Percentiles rank a stretch among this genome's conserved stretches.
Conservation (phyloP, 164 flowering plant species). For the Macadamia integrifolia region DNA sequence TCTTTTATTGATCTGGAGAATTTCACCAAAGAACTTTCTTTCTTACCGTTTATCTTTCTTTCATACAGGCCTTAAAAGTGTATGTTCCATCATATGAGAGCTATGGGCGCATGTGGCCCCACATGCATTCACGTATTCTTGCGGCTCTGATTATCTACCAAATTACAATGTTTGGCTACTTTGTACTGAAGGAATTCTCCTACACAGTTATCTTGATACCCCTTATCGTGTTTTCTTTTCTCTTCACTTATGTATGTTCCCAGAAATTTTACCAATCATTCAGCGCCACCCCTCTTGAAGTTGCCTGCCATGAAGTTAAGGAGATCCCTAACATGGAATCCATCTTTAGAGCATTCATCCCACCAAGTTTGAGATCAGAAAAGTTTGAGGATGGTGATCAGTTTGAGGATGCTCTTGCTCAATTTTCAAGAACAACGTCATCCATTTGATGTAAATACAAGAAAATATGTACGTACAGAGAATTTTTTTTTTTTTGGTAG, state of each 20-base stretch:
- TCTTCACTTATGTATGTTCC: conserved; percentile 48
- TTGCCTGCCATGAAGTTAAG: conserved; percentile 39
- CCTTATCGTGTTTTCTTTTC: conserved; percentile 47
- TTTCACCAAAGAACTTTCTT: no score
- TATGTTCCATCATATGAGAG: conserved; percentile 85
- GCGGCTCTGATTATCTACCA: conserved; percentile 71
- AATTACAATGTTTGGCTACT: conserved; percentile 73
- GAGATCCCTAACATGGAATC: conserved; percentile 60
- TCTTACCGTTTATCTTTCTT: not conserved
- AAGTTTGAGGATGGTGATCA: conserved; percentile 48
- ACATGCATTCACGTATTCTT: conserved; percentile 56
- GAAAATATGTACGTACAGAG: not conserved
- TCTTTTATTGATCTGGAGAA: not conserved
- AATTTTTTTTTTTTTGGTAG: not conserved
- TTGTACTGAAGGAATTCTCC: conserved; percentile 43
- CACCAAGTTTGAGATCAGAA: conserved; percentile 62
- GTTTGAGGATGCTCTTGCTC: conserved; percentile 45
- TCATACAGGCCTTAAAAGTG: conserved; percentile 79
- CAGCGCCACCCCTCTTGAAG: conserved; percentile 58
- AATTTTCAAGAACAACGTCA: conserved; percentile 21
- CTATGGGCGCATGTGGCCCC: conserved; percentile 97
- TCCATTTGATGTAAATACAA: conserved; percentile 18
- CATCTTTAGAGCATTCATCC: conserved; percentile 54
- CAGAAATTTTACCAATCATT: conserved; percentile 63
- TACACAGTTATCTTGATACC: conserved; percentile 46